Evolutionary conservation across 2,329 filamentous ascomycete species (phyloP), one percentile per base, ranked within the genome.

Genomic region (Scedosporium apiospermum): DNA sequence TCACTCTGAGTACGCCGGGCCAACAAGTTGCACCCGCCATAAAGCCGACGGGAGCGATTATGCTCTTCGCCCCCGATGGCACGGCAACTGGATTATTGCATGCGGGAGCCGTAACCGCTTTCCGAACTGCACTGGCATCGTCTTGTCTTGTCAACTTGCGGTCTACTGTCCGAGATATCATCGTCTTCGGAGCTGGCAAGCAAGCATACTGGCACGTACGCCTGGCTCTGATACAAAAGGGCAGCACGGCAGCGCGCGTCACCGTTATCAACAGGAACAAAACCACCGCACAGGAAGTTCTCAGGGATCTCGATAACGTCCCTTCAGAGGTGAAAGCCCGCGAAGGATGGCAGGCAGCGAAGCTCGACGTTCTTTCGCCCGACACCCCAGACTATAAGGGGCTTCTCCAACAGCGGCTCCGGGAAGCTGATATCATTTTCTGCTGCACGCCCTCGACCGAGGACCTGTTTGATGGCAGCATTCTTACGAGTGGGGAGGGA

Each of bases 191-290:
- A 26, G 88, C 89, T 41, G 93, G 93, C 57, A 86, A 88, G 68
- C 93, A 97, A 77, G 93, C 93, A 12, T 96, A 93, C 77, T 98
- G 93, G 93, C 93, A 97, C 72, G 85, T 96, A 53, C 88, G 92
- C 0, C 82, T 98, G 4, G 88, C 93, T 0, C 81, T 98, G 10
- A 81, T 93, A 66, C 80, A 95, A 59, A 88, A 82, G 23, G 85
- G 85, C 1, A 62, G 77, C 57, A 90, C 91, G 21, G 88, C 96
- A 68, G 87, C 88, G 68, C 85, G 88, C 64, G 83, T 97, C 58
- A 88, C 93, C 75, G 88, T 97, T 69, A 87, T 96, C 71, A 96
- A 93, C 70, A 87, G 90, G 41, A 79, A 81, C 61, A 90, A 90
- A 70, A 82, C 79, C 62, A 61, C 34, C 14, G 60, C 60, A 6